Conservation (phyloP, 1,139 yeast genomes). For the Blastobotrys capitulatus region DNA sequence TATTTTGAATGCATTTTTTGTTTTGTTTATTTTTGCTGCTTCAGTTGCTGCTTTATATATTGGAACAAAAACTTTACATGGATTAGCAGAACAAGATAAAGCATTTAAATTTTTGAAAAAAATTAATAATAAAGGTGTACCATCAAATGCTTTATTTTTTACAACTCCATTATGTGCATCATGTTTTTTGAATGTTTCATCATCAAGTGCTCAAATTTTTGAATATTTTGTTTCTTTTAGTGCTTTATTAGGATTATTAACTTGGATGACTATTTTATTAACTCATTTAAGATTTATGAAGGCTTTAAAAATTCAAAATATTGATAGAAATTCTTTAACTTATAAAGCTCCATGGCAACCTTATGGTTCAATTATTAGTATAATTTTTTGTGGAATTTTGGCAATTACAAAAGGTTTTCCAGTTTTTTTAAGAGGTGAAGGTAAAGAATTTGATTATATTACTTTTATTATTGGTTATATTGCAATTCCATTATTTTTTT, state of each 20-base stretch:
- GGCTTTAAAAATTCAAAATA: conserved; percentile 56
- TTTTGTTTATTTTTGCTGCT: conserved; percentile 65
- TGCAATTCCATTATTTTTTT: conserved; percentile 61
- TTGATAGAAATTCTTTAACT: conserved; percentile 43
- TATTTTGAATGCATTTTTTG: conserved; percentile 61
- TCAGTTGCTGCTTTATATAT: conserved; percentile 70
- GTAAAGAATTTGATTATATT: conserved; percentile 48
- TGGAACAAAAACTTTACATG: conserved; percentile 62
- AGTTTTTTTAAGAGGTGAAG: conserved; percentile 44
- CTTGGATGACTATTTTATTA: conserved; percentile 48
- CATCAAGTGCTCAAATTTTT: conserved; percentile 42
- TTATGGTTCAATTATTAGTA: conserved; percentile 48
- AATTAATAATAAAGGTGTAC: conserved; percentile 64
- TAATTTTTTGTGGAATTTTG: conserved; percentile 50
- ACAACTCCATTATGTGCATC: conserved; percentile 47
- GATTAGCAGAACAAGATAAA: conserved; percentile 54
- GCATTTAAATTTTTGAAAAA: conserved; percentile 57
- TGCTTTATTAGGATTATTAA: conserved; percentile 48
- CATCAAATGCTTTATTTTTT: conserved; percentile 45
- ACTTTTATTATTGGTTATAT: conserved; percentile 72
- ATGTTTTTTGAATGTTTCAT: conserved; percentile 49
- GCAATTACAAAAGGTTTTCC: conserved; percentile 71
- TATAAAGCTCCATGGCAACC: conserved; percentile 50
- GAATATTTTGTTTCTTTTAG: conserved; percentile 51
- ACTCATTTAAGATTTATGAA: conserved; percentile 46